phyloP scores from a whole-genome alignment of 257 asterid genomes.

The Perilla frutescens region DNA sequence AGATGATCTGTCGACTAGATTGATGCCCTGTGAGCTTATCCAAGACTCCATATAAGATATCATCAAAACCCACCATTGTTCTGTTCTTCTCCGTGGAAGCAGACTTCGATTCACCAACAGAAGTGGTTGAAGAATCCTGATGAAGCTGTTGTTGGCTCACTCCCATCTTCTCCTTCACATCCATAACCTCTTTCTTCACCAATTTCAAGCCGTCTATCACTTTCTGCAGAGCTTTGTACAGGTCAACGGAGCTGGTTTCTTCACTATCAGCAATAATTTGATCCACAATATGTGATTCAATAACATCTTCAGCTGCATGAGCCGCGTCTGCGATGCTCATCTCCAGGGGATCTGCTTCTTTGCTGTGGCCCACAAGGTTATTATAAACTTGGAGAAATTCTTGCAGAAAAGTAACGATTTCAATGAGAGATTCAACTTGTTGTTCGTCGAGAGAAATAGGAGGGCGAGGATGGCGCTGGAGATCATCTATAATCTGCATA shows the following conservation, averaged over 20 bases:
- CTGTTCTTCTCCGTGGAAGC: no score
- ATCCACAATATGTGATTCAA: conserved; percentile 18
- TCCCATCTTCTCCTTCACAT: no score
- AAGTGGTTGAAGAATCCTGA: no score
- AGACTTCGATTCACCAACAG: no score
- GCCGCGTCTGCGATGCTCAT: conserved; percentile 26
- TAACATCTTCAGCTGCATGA: conserved; percentile 15
- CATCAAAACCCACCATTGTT: conserved; percentile 28
- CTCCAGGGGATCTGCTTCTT: conserved; percentile 12
- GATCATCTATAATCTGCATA: conserved; percentile 1
- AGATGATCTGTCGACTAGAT: neutral
- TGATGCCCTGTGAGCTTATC: conserved; percentile 12
- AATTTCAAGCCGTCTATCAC: conserved; percentile 9
- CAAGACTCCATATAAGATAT: neutral
- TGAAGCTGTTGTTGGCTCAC: no score
- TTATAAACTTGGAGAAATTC: neutral
- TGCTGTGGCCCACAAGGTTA: no score
- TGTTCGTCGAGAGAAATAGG: neutral
- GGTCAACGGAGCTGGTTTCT: neutral
- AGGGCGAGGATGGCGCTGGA: conserved; percentile 4
- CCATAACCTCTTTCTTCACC: conserved; percentile 7
- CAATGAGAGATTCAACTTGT: neutral
- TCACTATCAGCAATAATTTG: neutral
- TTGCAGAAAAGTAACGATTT: neutral
- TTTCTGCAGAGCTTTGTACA: neutral